Evolutionary conservation across 2,329 filamentous ascomycete species (phyloP).

Genomic region (Aureobasidium namibiae): DNA sequence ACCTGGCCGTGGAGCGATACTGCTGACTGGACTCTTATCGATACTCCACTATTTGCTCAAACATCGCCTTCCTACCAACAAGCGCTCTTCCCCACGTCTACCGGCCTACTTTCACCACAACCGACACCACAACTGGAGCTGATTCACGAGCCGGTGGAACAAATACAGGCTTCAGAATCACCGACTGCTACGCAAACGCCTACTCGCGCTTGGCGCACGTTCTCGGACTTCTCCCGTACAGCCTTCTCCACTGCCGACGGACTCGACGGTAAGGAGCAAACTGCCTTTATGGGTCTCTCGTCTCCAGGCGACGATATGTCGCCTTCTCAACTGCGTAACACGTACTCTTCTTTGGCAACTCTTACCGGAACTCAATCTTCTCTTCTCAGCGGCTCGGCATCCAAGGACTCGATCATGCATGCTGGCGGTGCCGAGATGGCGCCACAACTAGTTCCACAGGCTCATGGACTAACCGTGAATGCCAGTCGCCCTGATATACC

Average conservation of each 20-base stretch:
- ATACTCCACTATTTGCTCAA: not conserved
- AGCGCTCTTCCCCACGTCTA: not conserved
- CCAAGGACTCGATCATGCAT: not conserved
- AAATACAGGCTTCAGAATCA: not conserved
- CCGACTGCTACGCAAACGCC: not conserved
- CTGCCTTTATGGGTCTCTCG: not conserved
- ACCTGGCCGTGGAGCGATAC: constrained; percentile 14
- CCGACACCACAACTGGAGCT: constrained; percentile 1
- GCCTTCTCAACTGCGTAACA: not conserved
- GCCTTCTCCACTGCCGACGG: constrained; percentile 7
- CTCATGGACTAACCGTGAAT: not conserved
- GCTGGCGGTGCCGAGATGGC: not conserved
- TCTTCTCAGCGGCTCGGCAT: not conserved
- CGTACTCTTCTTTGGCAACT: not conserved
- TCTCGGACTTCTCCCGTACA: constrained; percentile 5
- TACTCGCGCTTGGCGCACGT: not conserved
- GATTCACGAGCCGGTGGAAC: not conserved
- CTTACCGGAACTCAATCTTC: constrained; percentile 1
- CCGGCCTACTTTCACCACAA: not conserved
- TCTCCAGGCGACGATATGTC: not conserved
- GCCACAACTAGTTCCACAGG: not conserved
- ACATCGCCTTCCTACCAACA: not conserved
- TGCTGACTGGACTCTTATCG: constrained; percentile 14
- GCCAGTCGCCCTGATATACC: not conserved
- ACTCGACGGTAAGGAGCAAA: constrained; percentile 1